Evolutionary conservation across 31 red algal genomes (phyloP).

Genomic region (Asparagopsis taxiformis): DNA sequence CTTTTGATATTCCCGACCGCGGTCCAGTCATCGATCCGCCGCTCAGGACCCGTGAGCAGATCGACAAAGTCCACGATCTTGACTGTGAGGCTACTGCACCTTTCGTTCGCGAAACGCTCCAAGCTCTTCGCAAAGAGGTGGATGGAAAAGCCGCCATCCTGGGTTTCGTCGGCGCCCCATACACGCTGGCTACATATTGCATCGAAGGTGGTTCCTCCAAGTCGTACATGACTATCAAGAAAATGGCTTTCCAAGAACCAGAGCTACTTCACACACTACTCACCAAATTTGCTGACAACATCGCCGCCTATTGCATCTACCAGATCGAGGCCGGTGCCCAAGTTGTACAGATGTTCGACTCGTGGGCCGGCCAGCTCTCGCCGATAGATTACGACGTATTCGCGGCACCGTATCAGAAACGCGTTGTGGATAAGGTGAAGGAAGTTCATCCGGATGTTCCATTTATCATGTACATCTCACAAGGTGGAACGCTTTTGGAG

Average conservation of each 20-base stretch:
- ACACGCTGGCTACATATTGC: constrained; percentile 86
- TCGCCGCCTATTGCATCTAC: constrained; percentile 76
- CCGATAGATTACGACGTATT: constrained; percentile 91
- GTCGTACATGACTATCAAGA: constrained; percentile 84
- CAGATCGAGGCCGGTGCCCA: constrained; percentile 93
- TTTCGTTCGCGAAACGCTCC: constrained; percentile 85
- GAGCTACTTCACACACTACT: constrained; percentile 74
- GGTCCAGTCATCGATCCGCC: constrained; percentile 78
- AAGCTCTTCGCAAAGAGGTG: constrained; percentile 69
- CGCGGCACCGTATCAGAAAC: constrained; percentile 91
- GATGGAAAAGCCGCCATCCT: constrained; percentile 68
- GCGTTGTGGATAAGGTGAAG: constrained; percentile 82
- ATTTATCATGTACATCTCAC: constrained; percentile 92
- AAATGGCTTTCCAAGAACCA: constrained; percentile 87
- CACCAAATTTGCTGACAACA: constrained; percentile 88
- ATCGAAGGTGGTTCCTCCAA: constrained; percentile 91
- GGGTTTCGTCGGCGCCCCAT: constrained; percentile 93
- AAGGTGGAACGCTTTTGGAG: constrained; percentile 77
- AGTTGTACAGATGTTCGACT: constrained; percentile 96
- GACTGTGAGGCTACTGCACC: constrained; percentile 64
- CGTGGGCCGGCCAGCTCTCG: constrained; percentile 94
- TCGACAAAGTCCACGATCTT: constrained; percentile 56
- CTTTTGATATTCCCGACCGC: constrained; percentile 86
- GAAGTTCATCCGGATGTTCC: constrained; percentile 73
- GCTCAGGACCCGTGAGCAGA: constrained; percentile 57